A percentile compares a stretch with the other conserved stretches of the same genome.
These are phyloP conservation scores for Blepharisma undulans DNA, from an alignment of 169 alveolate genomes.

Conservation along the genomic window DNA sequence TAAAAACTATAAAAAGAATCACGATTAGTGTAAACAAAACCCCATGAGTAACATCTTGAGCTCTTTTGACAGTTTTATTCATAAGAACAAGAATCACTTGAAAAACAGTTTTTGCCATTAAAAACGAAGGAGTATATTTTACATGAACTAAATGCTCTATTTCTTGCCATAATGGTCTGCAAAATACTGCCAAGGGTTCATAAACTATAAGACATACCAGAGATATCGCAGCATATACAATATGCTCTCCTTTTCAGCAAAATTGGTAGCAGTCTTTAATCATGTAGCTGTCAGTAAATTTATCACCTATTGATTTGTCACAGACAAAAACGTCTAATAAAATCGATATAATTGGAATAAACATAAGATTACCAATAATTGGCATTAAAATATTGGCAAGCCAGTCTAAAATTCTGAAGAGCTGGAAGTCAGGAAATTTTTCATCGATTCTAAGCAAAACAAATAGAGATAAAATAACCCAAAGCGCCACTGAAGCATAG, in stretches of 20 bases:
- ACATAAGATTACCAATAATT: neutral
- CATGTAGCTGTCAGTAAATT: neutral
- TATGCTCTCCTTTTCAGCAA: slow-evolving; percentile 30
- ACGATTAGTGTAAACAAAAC: neutral
- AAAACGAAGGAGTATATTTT: neutral
- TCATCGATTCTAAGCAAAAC: neutral
- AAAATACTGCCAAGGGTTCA: neutral
- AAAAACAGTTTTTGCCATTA: neutral
- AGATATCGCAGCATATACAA: neutral
- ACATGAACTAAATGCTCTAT: neutral
- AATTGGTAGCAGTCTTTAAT: neutral
- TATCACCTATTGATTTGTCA: neutral
- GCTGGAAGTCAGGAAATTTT: neutral
- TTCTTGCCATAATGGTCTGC: slow-evolving; percentile 29
- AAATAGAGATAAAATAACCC: neutral
- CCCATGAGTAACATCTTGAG: neutral
- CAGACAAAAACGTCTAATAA: neutral
- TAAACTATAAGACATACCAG: neutral
- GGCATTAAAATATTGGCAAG: neutral
- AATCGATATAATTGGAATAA: slow-evolving; percentile 23
- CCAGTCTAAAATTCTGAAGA: neutral
- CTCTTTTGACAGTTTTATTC: neutral
- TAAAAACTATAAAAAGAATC: neutral
- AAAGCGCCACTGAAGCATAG: neutral
- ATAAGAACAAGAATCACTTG: neutral